Conservation (phyloP, 2,329 filamentous ascomycete species). For the Hymenoscyphus linearis region DNA sequence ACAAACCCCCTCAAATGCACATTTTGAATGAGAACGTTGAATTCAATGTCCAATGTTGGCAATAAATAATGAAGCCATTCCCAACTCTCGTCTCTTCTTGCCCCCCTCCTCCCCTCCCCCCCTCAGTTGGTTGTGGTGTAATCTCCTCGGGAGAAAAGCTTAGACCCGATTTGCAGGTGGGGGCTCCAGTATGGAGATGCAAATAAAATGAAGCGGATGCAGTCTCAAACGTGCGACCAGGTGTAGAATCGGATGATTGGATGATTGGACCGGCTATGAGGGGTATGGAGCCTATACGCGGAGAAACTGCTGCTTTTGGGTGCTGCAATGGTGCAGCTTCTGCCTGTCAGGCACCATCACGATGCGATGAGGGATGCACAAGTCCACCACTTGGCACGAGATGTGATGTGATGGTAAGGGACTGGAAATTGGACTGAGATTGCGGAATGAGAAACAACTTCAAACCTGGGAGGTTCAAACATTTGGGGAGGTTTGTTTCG, state of each 20-base stretch:
- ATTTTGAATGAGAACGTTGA: neutral
- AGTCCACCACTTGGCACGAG: too few relatives aligned
- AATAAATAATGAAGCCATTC: neutral
- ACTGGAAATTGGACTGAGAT: neutral
- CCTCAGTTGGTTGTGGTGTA: neutral
- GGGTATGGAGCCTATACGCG: neutral
- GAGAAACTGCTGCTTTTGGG: neutral
- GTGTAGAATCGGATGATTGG: neutral
- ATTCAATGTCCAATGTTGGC: neutral
- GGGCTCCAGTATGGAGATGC: neutral
- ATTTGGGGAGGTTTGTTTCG: neutral
- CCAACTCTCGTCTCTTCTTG: neutral
- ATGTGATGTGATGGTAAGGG: neutral
- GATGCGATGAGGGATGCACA: neutral
- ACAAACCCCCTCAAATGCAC: neutral
- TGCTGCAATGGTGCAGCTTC: neutral
- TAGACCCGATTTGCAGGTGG: neutral
- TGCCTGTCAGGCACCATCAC: neutral
- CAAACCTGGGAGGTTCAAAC: neutral
- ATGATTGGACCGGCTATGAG: neutral
- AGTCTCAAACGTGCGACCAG: neutral
- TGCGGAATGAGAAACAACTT: neutral
- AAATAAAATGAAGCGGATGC: neutral
- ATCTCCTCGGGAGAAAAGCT: neutral
- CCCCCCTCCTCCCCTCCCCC: neutral